Evolutionary conservation across 192 early-diverging fungal genomes (phyloP), one percentile per base, ranked within the genome.

Genomic region (Backusella macrospora): DNA sequence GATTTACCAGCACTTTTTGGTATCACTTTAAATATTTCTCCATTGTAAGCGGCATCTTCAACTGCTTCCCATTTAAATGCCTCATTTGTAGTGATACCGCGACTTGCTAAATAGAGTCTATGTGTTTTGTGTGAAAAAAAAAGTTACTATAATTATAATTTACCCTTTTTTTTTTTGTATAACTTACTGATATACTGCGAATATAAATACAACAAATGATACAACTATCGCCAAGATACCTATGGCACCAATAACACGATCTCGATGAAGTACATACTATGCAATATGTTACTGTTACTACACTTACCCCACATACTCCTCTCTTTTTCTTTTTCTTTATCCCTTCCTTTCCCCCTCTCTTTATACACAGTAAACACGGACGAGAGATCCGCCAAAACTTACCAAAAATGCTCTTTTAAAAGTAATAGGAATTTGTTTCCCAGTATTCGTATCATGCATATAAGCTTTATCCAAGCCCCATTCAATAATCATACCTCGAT

Each of bases 61-160:
- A 87, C 62, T 15, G 80, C 73, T 48, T 86, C 84, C 86, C 86
- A 86, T 74, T 87, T 87, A 71, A 86, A 86, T 6, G 85, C 76
- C 45, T 87, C 86, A 52, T 87, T 87, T 2, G 86, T 81, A 14
- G 86, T 87, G 21, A 84, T 76, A 38, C 85, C 85, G 7, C 76
- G 74, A 3, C 74, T 75, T 21, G 82, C 71, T 48, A 87, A 71
- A 74, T 84, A 83, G 2, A 87, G 26, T 69, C 78, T 80, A 72
- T 13, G 38, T 10, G 1, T 59, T 3, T 4, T 48, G 18, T 16
- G 63, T 48, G 38, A 47, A 49, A 72, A 39, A 71, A 13, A 43
- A 13, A 65, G 44, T 59, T 26, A 29, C 5, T 15, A 34, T 34
- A 34, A 34, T 34, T 34, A 34, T 34, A 34, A 2, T 29, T 21